These are phyloP conservation scores for Paraphaeosphaeria minitans DNA, from an alignment of 2,329 filamentous ascomycete genomes.

Conservation along the genomic window DNA sequence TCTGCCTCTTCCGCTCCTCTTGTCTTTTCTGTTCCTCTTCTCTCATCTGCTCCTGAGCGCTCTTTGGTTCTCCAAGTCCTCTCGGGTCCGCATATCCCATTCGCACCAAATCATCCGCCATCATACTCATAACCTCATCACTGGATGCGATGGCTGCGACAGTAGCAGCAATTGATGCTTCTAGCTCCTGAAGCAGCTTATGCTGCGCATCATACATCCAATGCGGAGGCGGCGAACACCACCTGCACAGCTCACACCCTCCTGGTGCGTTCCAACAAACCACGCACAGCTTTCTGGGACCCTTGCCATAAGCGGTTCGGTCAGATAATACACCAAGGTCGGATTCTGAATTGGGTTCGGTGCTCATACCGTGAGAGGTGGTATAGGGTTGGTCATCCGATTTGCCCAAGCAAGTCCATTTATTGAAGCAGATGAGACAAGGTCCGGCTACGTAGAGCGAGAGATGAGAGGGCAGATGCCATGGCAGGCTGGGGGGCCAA, in stretches of 20 bases:
- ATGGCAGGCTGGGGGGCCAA: not conserved
- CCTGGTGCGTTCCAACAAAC: not conserved
- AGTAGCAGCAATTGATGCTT: too few species aligned
- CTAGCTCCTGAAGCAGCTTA: too few species aligned
- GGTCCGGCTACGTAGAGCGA: not conserved
- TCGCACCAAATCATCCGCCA: too few species aligned
- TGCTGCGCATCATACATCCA: not conserved
- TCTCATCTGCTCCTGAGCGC: too few species aligned
- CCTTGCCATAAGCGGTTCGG: not conserved
- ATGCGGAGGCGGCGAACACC: not conserved
- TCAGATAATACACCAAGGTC: not conserved
- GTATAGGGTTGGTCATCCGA: not conserved
- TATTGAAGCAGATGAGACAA: not conserved
- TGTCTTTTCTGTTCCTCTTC: too few species aligned
- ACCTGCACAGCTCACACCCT: slow-evolving; percentile 2
- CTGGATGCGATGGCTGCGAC: too few species aligned
- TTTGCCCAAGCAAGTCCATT: not conserved
- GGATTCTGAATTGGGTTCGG: not conserved
- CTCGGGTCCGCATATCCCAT: too few species aligned
- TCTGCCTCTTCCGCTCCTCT: too few species aligned
- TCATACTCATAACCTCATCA: too few species aligned
- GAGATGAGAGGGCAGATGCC: not conserved
- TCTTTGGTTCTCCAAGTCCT: too few species aligned
- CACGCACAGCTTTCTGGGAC: not conserved
- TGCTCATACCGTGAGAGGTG: not conserved